These are phyloP conservation scores for Candida railenensis DNA, from an alignment of 805 yeast species.

Conservation along the genomic window DNA sequence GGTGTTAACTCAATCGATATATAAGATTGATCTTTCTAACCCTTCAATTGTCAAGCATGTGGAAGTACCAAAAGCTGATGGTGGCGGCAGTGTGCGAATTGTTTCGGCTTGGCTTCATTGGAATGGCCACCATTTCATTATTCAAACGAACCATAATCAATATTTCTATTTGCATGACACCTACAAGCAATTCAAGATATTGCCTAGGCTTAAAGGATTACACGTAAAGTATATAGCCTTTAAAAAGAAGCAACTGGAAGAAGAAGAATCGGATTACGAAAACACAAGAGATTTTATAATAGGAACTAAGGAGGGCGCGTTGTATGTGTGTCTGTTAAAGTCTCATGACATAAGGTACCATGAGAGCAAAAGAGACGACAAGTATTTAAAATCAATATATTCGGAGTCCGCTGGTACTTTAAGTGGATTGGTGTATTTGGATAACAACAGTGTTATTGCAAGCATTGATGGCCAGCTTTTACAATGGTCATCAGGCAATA, in stretches of 20 bases:
- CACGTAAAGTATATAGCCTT: conserved; percentile 25
- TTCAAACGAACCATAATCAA: conserved; percentile 21
- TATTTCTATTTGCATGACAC: conserved; percentile 32
- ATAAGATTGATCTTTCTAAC: conserved; percentile 32
- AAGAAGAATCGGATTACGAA: not conserved
- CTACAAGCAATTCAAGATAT: conserved; percentile 30
- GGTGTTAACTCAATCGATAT: conserved; percentile 18
- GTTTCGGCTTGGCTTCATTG: conserved; percentile 38
- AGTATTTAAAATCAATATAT: conserved; percentile 27
- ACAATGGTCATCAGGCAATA: not conserved
- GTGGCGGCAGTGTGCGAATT: conserved; percentile 9
- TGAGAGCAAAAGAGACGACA: conserved; percentile 36
- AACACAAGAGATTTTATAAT: conserved; percentile 30
- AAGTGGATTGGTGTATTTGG: not conserved
- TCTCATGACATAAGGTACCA: conserved; percentile 24
- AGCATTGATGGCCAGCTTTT: not conserved
- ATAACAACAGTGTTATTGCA: not conserved
- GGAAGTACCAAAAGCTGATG: conserved; percentile 16
- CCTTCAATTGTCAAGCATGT: conserved; percentile 31
- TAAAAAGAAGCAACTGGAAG: conserved; percentile 3
- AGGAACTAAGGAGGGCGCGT: conserved; percentile 26
- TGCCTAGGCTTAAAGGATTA: conserved; percentile 32
- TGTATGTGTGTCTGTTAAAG: conserved; percentile 27
- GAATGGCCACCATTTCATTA: conserved; percentile 32
- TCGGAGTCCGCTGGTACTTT: conserved; percentile 9